Percentiles rank a stretch among this genome's conserved stretches.
Conservation (phyloP, 2,329 filamentous ascomycete species). For the Nemania sp. region DNA sequence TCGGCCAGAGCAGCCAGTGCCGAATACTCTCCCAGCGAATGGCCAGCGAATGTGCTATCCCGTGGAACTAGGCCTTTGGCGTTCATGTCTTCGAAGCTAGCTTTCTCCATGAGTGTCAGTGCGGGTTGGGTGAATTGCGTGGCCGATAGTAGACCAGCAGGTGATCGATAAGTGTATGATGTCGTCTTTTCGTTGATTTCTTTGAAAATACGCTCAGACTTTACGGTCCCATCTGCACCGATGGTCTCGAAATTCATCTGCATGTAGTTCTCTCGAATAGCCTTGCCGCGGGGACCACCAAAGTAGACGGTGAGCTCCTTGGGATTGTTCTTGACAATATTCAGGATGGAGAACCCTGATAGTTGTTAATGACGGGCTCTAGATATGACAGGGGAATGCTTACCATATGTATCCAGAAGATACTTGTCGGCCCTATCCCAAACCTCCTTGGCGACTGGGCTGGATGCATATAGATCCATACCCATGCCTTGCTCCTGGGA, state of each 20-base stretch:
- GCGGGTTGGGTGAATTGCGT: conserved; percentile 99
- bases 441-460: conserved; percentile 91
- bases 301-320: conserved; percentile 99
- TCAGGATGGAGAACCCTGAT: conserved; percentile 89
- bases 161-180: conserved; percentile 96
- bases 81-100: conserved; percentile 93
- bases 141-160: conserved; percentile 90
- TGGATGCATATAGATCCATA: conserved; percentile 97
- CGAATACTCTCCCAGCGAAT: conserved; percentile 98
- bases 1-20: conserved; percentile 94
- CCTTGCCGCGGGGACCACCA: conserved; percentile 93
- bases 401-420: conserved; percentile 97
- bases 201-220: conserved; percentile 99
- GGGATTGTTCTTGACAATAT: conserved; percentile 99
- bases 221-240: conserved; percentile 85
- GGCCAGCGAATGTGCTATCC: conserved; percentile 96
- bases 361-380: conserved; percentile 14
- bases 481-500: conserved; percentile 99
- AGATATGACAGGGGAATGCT: conserved; percentile 38
- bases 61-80: conserved; percentile 93
- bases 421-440: conserved; percentile 98
- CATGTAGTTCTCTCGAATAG: conserved; percentile 99
- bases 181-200: conserved; percentile 90
- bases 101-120: conserved; percentile 98
- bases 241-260: conserved; percentile 99